Percentiles rank a stretch among this genome's conserved stretches.
Evolutionary conservation across 2,329 filamentous ascomycete species (phyloP).

Genomic region (Penicillium sp.): DNA sequence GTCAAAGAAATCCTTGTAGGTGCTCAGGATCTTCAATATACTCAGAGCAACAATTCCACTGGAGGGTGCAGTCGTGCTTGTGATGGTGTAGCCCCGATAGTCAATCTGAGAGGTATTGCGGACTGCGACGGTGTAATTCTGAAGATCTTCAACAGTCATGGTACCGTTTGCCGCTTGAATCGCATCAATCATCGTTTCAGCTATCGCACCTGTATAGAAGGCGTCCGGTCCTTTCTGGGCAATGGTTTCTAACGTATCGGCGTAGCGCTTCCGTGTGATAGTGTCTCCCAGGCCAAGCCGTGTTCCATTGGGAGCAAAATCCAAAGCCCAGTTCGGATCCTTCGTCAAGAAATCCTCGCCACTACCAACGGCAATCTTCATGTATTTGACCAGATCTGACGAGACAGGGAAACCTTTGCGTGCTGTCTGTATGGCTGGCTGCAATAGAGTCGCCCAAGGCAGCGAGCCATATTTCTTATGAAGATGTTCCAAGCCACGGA

Average conservation of each 20-base stretch:
- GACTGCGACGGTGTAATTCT: constrained; percentile 63
- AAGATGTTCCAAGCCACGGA: constrained; percentile 72
- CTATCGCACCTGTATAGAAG: constrained; percentile 69
- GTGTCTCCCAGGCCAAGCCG: constrained; percentile 65
- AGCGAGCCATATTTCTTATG: constrained; percentile 58
- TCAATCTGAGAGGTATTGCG: constrained; percentile 58
- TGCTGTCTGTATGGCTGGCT: constrained; percentile 68
- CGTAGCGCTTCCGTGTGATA: constrained; percentile 76
- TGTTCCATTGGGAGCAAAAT: constrained; percentile 80
- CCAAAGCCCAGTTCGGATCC: constrained; percentile 73
- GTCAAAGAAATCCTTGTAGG: constrained; percentile 60
- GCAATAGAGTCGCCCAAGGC: constrained; percentile 65
- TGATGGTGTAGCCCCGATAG: constrained; percentile 66
- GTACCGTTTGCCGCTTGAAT: constrained; percentile 68
- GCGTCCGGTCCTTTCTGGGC: constrained; percentile 64
- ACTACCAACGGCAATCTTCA: constrained; percentile 49
- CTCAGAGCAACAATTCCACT: constrained; percentile 70
- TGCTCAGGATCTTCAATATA: constrained; percentile 76
- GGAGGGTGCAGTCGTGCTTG: constrained; percentile 62
- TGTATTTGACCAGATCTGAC: constrained; percentile 68
- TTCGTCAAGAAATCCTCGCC: constrained; percentile 63
- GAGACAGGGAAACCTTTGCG: constrained; percentile 67
- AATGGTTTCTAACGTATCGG: constrained; percentile 70
- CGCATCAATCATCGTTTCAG: constrained; percentile 65
- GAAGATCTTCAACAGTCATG: constrained; percentile 74